Conservation (phyloP, 2,329 filamentous ascomycete species). For the Tolypocladium paradoxum region DNA sequence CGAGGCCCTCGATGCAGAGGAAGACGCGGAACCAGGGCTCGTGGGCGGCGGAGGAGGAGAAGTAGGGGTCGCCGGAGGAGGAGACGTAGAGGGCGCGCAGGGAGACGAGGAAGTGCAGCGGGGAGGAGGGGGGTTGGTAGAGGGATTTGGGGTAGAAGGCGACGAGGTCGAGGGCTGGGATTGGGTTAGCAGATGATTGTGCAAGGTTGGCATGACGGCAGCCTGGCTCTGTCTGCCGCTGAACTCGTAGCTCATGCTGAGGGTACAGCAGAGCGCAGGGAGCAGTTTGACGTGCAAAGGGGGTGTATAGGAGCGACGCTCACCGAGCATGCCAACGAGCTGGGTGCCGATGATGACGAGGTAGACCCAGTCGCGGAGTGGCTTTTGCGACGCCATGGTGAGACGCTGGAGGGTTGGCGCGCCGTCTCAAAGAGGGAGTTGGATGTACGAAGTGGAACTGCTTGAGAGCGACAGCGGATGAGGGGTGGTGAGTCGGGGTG, state of each 20-base stretch:
- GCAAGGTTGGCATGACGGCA: too few species aligned
- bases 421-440: too few species aligned
- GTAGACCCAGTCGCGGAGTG: constrained; percentile 23
- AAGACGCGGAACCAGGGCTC: constrained; percentile 41
- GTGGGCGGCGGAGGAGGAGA: constrained; percentile 22
- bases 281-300: too few species aligned
- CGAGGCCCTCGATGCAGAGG: constrained; percentile 36
- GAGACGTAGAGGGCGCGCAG: constrained; percentile 36
- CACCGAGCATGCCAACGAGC: constrained; percentile 26
- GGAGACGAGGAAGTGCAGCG: constrained; percentile 35
- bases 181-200: neutral
- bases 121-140: constrained; percentile 27
- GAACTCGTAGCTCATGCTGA: too few species aligned
- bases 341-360: constrained; percentile 21
- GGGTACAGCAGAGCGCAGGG: too few species aligned
- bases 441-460: too few species aligned
- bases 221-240: too few species aligned
- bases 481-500: neutral
- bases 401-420: neutral
- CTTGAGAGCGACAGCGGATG: too few species aligned
- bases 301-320: too few species aligned
- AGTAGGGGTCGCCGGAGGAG: constrained; percentile 43
- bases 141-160: constrained; percentile 39
- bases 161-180: constrained; percentile 41
- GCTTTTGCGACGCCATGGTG: constrained; percentile 14